These are phyloP conservation scores for Pichia nakasei DNA, from an alignment of 805 yeast species.

Conservation along the genomic window DNA sequence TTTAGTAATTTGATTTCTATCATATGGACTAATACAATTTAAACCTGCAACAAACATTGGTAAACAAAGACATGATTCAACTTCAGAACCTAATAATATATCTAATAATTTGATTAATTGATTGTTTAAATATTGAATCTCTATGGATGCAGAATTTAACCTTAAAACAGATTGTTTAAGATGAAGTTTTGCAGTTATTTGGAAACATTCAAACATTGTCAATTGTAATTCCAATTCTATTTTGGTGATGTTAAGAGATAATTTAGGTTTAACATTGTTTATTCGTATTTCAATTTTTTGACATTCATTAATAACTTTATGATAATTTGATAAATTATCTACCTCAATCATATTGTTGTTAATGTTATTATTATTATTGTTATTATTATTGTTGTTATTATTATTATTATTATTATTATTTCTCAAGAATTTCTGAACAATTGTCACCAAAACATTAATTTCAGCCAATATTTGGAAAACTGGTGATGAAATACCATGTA, in stretches of 20 bases:
- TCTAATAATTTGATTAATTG: constrained; percentile 51
- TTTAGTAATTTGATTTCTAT: constrained; percentile 40
- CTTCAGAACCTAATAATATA: constrained; percentile 52
- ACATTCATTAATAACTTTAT: constrained; percentile 27
- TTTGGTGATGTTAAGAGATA: constrained; percentile 29
- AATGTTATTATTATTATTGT: background rate
- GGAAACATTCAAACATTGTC: constrained; percentile 63
- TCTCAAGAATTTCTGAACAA: too few species aligned
- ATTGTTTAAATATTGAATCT: constrained; percentile 48
- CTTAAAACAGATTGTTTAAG: constrained; percentile 56
- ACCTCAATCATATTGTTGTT: constrained; percentile 1
- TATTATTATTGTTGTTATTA: constrained; percentile 5
- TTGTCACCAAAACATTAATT: constrained; percentile 51
- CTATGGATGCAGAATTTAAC: constrained; percentile 52
- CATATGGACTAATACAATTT: constrained; percentile 46
- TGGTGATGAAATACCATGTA: constrained; percentile 65
- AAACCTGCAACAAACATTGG: constrained; percentile 76
- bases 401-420: constrained; percentile 25
- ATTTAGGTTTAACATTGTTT: constrained; percentile 45
- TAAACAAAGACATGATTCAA: constrained; percentile 65
- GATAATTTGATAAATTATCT: too few species aligned
- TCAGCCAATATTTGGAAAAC: constrained; percentile 61
- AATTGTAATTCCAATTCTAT: constrained; percentile 57
- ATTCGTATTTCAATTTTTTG: constrained; percentile 41
- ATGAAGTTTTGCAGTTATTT: constrained; percentile 58